Evolutionary conservation across 2,329 filamentous ascomycete genomes (phyloP).

Genomic region (Scopulariopsis brevicaulis): DNA sequence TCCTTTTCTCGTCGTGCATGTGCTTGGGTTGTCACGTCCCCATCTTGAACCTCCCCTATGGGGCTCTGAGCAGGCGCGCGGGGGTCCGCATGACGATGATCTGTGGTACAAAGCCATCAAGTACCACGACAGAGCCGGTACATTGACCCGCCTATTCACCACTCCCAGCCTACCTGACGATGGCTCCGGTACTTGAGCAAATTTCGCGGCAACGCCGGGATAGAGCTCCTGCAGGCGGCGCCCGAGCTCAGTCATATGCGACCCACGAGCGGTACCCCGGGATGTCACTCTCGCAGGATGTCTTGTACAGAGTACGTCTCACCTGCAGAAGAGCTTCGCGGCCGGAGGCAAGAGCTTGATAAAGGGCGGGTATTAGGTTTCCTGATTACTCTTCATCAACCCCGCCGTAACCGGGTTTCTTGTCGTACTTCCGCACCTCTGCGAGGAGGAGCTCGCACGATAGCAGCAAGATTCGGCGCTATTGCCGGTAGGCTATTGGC

Average conservation of each 20-base stretch:
- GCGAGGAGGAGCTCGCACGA: background rate
- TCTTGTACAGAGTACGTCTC: background rate
- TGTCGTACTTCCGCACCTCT: background rate
- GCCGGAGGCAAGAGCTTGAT: background rate
- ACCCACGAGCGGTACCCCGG: background rate
- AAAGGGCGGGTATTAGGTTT: background rate
- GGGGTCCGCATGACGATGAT: background rate
- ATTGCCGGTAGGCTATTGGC: background rate
- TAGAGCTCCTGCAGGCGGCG: too few relatives aligned
- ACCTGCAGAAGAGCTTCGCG: background rate
- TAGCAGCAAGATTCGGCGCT: background rate
- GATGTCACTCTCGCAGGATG: background rate
- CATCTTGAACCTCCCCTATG: background rate
- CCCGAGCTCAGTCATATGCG: too few relatives aligned
- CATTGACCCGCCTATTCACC: background rate
- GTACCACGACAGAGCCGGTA: too few relatives aligned
- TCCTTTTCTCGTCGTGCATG: background rate
- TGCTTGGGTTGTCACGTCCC: too few relatives aligned
- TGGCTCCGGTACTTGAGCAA: too few relatives aligned
- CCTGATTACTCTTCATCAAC: background rate
- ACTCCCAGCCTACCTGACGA: background rate
- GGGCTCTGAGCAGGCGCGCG: background rate
- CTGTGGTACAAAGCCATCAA: too few relatives aligned
- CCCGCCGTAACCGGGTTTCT: background rate
- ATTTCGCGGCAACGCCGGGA: too few relatives aligned